A percentile compares a stretch with the other conserved stretches of the same genome.
phyloP scores from a whole-genome alignment of 2,329 filamentous ascomycete genomes.

The Colletotrichum sp. region DNA sequence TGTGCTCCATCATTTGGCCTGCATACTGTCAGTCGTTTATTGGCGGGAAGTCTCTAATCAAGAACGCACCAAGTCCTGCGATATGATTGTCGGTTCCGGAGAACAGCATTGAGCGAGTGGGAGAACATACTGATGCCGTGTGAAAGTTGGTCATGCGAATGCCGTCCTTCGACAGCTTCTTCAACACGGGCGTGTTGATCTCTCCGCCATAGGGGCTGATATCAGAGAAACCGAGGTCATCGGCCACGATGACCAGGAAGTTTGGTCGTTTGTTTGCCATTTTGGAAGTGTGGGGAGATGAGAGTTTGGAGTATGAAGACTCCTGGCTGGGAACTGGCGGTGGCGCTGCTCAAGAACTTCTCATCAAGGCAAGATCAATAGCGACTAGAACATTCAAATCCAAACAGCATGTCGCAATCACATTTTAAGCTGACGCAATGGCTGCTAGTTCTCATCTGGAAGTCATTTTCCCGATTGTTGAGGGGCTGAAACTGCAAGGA shows the following conservation, averaged over 20 bases:
- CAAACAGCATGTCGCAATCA: neutral
- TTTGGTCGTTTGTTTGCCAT: slow-evolving; percentile 28
- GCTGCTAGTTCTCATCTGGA: neutral
- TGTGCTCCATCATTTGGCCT: slow-evolving; percentile 50
- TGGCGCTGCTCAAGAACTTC: neutral
- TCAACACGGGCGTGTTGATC: slow-evolving; percentile 34
- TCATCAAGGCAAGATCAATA: no score
- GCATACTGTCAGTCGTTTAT: neutral
- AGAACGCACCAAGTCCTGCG: slow-evolving; percentile 47
- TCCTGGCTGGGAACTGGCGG: neutral
- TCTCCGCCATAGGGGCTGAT: slow-evolving; percentile 33
- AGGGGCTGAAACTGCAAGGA: neutral
- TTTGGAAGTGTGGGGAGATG: neutral
- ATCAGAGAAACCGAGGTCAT: slow-evolving; percentile 37
- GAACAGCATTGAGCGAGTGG: slow-evolving; percentile 63
- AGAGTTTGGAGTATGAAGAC: neutral
- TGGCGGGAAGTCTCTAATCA: neutral
- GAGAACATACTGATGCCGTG: slow-evolving; percentile 62
- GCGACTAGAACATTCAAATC: neutral
- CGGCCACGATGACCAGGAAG: slow-evolving; percentile 37
- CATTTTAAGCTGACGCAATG: neutral
- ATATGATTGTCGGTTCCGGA: slow-evolving; percentile 63
- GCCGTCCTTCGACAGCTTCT: slow-evolving; percentile 47
- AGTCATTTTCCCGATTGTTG: neutral
- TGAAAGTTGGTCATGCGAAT: slow-evolving; percentile 63